phyloP scores from a whole-genome alignment of 2,329 filamentous ascomycete species.

The Fusarium duplospermum region DNA sequence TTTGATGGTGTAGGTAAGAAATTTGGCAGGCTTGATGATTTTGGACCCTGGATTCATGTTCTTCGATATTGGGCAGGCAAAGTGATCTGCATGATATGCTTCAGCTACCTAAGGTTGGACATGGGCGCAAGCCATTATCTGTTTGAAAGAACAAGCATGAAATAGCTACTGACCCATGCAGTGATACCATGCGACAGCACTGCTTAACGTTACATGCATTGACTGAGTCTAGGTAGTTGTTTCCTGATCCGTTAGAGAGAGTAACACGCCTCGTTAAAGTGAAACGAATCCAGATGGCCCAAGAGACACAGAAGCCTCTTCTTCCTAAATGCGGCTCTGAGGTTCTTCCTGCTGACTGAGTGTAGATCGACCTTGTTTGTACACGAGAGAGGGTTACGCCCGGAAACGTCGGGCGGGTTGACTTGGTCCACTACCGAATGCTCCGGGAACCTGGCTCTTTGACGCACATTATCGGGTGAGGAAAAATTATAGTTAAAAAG shows the following conservation, averaged over 20 bases:
- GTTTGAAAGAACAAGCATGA: neutral
- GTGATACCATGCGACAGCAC: conserved; percentile 6
- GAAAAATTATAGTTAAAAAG: neutral
- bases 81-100: neutral
- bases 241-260: conserved; percentile 18
- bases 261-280: conserved; percentile 26
- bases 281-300: conserved; percentile 26
- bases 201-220: conserved; percentile 32
- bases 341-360: conserved; percentile 15
- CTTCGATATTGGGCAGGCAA: neutral
- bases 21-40: neutral
- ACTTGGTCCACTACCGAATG: conserved; percentile 23
- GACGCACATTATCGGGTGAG: neutral
- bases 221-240: neutral
- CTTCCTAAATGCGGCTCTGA: neutral
- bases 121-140: neutral
- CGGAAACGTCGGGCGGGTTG: conserved; percentile 43
- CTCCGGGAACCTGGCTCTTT: conserved; percentile 15
- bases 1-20: neutral
- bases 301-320: conserved; percentile 11
- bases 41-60: neutral
- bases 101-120: neutral
- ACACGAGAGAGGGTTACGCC: conserved; percentile 15
- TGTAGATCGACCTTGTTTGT: conserved; percentile 27
- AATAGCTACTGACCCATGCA: neutral